Evolutionary conservation across 2,329 filamentous ascomycete genomes (phyloP).

Genomic region (Ambrosiella beaveri): DNA sequence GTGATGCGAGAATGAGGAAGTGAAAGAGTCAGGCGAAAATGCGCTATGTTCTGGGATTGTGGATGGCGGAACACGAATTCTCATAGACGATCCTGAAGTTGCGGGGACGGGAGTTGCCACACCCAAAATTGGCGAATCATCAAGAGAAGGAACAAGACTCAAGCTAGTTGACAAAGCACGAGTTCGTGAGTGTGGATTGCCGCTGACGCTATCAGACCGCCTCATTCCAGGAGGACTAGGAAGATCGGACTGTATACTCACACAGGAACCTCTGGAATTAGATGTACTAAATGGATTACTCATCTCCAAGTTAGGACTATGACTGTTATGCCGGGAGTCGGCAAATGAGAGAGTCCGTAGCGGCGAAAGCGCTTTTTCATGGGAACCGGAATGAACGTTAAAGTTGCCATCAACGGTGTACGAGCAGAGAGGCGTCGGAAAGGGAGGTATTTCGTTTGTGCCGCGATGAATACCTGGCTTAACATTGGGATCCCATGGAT

Average conservation of each 20-base stretch:
- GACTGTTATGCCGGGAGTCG: neutral
- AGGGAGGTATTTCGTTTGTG: neutral
- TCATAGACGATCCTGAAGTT: neutral
- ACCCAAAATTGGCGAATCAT: slow-evolving; percentile 6
- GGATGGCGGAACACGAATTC: slow-evolving; percentile 1
- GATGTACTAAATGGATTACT: neutral
- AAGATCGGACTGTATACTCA: neutral
- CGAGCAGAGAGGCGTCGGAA: neutral
- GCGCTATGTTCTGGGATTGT: slow-evolving; percentile 1
- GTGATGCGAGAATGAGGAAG: neutral
- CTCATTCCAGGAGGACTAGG: neutral
- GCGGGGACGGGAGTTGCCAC: neutral
- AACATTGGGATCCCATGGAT: slow-evolving; percentile 26
- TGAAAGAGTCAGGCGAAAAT: neutral
- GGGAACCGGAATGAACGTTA: neutral
- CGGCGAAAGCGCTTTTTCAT: neutral
- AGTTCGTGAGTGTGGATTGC: neutral
- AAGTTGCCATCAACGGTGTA: neutral
- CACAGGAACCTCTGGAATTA: neutral
- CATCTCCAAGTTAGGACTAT: neutral
- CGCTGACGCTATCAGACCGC: neutral
- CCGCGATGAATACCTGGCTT: slow-evolving; percentile 15
- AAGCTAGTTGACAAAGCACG: neutral
- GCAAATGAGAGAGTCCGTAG: neutral
- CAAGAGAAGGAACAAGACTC: neutral